phyloP scores from a whole-genome alignment of 805 yeast species.

The Danielia oregonensis region DNA sequence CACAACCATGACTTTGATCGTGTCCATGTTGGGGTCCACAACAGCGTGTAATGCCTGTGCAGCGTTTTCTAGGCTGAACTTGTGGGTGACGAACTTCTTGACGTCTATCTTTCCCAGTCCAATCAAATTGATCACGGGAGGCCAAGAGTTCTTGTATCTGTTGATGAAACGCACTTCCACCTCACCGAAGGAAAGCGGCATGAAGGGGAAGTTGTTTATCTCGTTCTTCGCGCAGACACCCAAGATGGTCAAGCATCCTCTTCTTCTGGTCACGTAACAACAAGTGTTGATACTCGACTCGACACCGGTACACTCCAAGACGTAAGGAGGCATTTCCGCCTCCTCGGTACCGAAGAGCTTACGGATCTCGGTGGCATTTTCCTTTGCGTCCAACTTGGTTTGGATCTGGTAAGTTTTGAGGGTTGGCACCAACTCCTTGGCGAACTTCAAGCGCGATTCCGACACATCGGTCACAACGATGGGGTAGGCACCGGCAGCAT shows the following conservation, averaged over 20 bases:
- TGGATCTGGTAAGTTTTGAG: slow-evolving; percentile 21
- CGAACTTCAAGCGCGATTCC: slow-evolving; percentile 42
- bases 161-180: slow-evolving; percentile 50
- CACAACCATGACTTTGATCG: slow-evolving; percentile 1
- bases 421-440: too few species aligned
- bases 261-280: slow-evolving; percentile 43
- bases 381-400: slow-evolving; percentile 3
- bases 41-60: slow-evolving; percentile 37
- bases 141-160: slow-evolving; percentile 57
- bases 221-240: slow-evolving; percentile 35
- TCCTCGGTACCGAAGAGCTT: slow-evolving; percentile 17
- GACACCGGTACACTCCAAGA: slow-evolving; percentile 54
- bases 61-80: slow-evolving; percentile 44
- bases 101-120: slow-evolving; percentile 22
- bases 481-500: slow-evolving; percentile 53
- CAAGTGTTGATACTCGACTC: slow-evolving; percentile 46
- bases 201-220: slow-evolving; percentile 48
- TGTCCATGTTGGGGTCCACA: not conserved
- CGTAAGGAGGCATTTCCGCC: slow-evolving; percentile 25
- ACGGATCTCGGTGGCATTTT: slow-evolving; percentile 11
- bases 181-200: too few species aligned
- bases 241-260: slow-evolving; percentile 45
- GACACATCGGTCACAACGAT: slow-evolving; percentile 48
- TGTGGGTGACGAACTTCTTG: slow-evolving; percentile 44
- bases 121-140: slow-evolving; percentile 49